Base-by-base conservation (phyloP, 345 rosid species). In the Syzygium aqueum region DNA sequence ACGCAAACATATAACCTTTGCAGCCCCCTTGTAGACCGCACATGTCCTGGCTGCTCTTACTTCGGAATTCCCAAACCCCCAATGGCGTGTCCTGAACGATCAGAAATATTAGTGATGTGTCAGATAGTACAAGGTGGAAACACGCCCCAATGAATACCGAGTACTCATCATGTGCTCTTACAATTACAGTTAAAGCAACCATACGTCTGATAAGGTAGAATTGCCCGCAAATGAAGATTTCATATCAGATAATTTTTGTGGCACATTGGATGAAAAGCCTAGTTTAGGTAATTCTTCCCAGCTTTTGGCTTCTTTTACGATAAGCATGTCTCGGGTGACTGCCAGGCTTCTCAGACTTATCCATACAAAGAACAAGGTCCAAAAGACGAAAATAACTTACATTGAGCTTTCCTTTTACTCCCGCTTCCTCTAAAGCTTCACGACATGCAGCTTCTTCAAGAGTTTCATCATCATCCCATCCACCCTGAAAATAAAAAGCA, bases 391-490 rank as follows among this genome's bases (percentile, higher is more conserved):
- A 80, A 86, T 30, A 65, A 22, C 78, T 27, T 65, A 97, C 99
- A 88, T 88, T 88, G 51, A 96, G 95, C 53, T 87, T 85, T 93
- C 99, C 99, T 93, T 90, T 92, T 16, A 97, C 96, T 86, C 99
- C 99, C 2, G 99, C 99, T 92, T 97, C 99, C 93, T 97, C 99
- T 80, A 94, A 56, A 87, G 99, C 96, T 91, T 96, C 99, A 22
- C 99, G 98, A 85, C 93, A 86, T 84, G 99, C 99, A 85, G 99
- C 99, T 92, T 97, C 95, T 51, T 88, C 87, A 78, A 95, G 88
- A 50, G 97, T 95, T 91, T 97, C 99, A 89, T 97, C 99, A 89
- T 96, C 92, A 92, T 97, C 99, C 99, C 99, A 97, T 82, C 99
- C 99, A 86, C 99, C 99, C 99, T 97, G 88, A 49, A n/a, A 87